Percentiles rank a stretch among this genome's conserved stretches.
phyloP scores from a whole-genome alignment of 23 red algal species.

The Pyropia haitanensis region DNA sequence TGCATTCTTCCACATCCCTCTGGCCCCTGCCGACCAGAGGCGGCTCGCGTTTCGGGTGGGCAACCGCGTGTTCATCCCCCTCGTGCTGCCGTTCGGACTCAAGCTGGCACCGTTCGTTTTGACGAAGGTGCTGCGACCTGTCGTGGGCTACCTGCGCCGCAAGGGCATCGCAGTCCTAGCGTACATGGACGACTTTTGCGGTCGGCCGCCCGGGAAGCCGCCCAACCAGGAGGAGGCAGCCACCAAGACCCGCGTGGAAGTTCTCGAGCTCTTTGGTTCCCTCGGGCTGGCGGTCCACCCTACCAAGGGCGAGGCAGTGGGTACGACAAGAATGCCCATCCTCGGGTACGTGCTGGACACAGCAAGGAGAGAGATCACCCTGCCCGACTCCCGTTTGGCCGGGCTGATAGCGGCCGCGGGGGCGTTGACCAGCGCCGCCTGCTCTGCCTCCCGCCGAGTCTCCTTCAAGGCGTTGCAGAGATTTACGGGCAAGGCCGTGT shows the following conservation, averaged over 20 bases:
- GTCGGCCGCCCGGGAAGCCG: too few species aligned
- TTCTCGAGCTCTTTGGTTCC: not conserved
- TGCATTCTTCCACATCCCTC: slow-evolving; percentile 16
- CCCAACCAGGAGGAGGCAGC: not conserved
- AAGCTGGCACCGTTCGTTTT: slow-evolving; percentile 8
- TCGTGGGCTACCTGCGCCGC: slow-evolving; percentile 13
- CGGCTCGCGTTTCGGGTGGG: slow-evolving; percentile 28
- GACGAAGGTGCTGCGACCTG: slow-evolving; percentile 16
- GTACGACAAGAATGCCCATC: slow-evolving; percentile 1
- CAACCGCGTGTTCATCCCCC: slow-evolving; percentile 4
- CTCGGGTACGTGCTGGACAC: slow-evolving; percentile 30
- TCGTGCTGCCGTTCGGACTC: slow-evolving; percentile 24
- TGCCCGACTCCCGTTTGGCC: slow-evolving; percentile 3
- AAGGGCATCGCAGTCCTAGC: not conserved
- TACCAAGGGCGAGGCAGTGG: slow-evolving; percentile 4
- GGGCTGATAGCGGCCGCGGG: slow-evolving; percentile 4
- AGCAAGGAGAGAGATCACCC: not conserved
- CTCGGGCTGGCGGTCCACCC: slow-evolving; percentile 4
- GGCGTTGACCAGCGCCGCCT: slow-evolving; percentile 3
- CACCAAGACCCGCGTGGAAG: not conserved
- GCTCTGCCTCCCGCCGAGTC: slow-evolving; percentile 1
- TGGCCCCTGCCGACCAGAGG: slow-evolving; percentile 13
- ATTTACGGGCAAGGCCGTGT: slow-evolving; percentile 12
- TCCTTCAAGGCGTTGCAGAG: not conserved
- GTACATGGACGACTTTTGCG: slow-evolving; percentile 26